Evolutionary conservation across 805 yeast genomes (phyloP).

Genomic region (Yamadazyma scolyti): DNA sequence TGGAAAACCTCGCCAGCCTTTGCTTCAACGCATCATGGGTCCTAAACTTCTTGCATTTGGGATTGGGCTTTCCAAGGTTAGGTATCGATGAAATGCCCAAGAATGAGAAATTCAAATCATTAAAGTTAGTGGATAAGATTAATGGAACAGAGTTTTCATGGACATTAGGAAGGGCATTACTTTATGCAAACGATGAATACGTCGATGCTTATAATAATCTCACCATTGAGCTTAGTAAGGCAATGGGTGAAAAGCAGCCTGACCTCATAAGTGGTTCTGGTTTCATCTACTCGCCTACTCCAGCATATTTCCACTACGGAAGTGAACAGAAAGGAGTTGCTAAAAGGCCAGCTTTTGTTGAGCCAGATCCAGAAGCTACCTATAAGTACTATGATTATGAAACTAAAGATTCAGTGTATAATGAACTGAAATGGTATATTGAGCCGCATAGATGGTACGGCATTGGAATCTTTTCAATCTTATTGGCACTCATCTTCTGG

Average conservation of each 20-base stretch:
- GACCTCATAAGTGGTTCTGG: no score
- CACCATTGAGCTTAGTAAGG: slow-evolving; percentile 9
- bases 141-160: slow-evolving; percentile 47
- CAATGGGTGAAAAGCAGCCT: not conserved
- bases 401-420: slow-evolving; percentile 26
- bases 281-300: slow-evolving; percentile 45
- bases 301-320: slow-evolving; percentile 47
- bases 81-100: slow-evolving; percentile 35
- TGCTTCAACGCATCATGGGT: slow-evolving; percentile 66
- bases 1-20: slow-evolving; percentile 46
- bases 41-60: slow-evolving; percentile 53
- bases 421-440: slow-evolving; percentile 39
- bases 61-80: slow-evolving; percentile 55
- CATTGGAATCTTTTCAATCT: slow-evolving; percentile 22
- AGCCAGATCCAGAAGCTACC: slow-evolving; percentile 15
- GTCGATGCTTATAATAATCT: slow-evolving; percentile 37
- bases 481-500: slow-evolving; percentile 23
- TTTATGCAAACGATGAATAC: slow-evolving; percentile 58
- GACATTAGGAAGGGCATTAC: slow-evolving; percentile 59
- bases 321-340: slow-evolving; percentile 44
- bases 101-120: slow-evolving; percentile 24
- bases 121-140: slow-evolving; percentile 42
- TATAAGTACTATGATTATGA: slow-evolving; percentile 21
- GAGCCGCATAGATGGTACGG: slow-evolving; percentile 44
- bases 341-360: slow-evolving; percentile 40